Conservation (phyloP, 306 rosid species). For the Dryas octopetala region DNA sequence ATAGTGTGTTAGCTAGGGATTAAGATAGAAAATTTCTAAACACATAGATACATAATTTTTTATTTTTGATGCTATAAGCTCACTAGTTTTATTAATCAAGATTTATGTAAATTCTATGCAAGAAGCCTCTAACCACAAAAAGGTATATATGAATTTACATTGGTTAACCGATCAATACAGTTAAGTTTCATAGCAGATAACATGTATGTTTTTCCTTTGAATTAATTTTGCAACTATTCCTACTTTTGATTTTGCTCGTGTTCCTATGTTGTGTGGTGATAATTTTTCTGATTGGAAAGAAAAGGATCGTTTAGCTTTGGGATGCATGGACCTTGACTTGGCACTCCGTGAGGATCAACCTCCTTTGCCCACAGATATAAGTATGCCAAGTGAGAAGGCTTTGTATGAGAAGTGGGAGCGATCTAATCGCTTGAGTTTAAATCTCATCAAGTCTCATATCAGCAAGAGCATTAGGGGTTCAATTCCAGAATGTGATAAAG, state of each 20-base stretch:
- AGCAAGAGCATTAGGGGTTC: conserved; percentile 3
- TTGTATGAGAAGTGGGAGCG: conserved; percentile 1
- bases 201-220: not conserved
- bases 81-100: too few species aligned
- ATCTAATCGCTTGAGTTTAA: conserved; percentile 12
- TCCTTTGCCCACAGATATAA: not conserved
- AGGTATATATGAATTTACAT: conserved; percentile 4
- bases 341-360: conserved; percentile 1
- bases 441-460: not conserved
- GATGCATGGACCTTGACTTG: conserved; percentile 14
- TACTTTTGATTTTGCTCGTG: not conserved
- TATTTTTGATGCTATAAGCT: too few species aligned
- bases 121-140: conserved; percentile 5
- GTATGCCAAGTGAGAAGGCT: too few species aligned
- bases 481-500: not conserved
- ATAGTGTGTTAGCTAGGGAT: too few species aligned
- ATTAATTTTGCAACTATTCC: not conserved
- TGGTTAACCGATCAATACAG: too few species aligned
- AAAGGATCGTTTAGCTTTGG: not conserved
- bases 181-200: not conserved
- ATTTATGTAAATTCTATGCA: too few species aligned
- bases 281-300: not conserved
- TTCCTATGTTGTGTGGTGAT: not conserved
- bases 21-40: too few species aligned
- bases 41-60: too few species aligned